Evolutionary conservation across 495 filamentous ascomycete genomes (phyloP).

Genomic region (Cairneyella variabilis): DNA sequence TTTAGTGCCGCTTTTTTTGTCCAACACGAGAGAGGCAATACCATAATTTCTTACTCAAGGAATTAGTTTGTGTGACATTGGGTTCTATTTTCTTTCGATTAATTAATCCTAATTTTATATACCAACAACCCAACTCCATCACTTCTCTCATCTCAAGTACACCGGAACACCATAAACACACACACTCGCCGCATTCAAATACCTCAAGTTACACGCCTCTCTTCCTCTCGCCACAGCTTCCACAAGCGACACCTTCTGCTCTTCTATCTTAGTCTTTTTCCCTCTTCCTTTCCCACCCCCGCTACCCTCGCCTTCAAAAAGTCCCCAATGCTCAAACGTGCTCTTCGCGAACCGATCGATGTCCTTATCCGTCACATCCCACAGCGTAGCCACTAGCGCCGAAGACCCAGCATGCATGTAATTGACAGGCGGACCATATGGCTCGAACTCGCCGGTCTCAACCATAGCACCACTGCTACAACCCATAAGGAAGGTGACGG

Average conservation of each 20-base stretch:
- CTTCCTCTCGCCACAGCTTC: constrained; percentile 74
- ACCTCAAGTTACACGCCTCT: constrained; percentile 74
- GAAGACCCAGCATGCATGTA: constrained; percentile 84
- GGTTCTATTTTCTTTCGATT: too few relatives aligned
- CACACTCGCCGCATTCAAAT: constrained; percentile 88
- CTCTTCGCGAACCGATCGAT: constrained; percentile 84
- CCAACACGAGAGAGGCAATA: too few relatives aligned
- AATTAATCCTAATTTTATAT: too few relatives aligned
- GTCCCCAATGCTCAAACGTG: constrained; percentile 80
- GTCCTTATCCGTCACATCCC: constrained; percentile 97
- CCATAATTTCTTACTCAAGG: too few relatives aligned
- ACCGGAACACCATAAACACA: constrained; percentile 95
- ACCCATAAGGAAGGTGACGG: constrained; percentile 86
- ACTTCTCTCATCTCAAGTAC: constrained; percentile 54
- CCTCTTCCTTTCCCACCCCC: constrained; percentile 26
- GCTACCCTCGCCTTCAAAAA: constrained; percentile 41
- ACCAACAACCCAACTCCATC: not conserved
- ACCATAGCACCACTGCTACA: constrained; percentile 76
- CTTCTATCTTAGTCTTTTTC: constrained; percentile 16
- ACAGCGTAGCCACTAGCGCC: constrained; percentile 83
- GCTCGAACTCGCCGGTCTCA: constrained; percentile 83
- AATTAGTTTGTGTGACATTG: too few relatives aligned
- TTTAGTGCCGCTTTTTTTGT: too few relatives aligned
- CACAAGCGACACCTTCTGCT: constrained; percentile 47
- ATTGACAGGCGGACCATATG: constrained; percentile 81